These are phyloP conservation scores for Fonsecaea monophora DNA, from an alignment of 2,329 filamentous ascomycete species.

Conservation along the genomic window DNA sequence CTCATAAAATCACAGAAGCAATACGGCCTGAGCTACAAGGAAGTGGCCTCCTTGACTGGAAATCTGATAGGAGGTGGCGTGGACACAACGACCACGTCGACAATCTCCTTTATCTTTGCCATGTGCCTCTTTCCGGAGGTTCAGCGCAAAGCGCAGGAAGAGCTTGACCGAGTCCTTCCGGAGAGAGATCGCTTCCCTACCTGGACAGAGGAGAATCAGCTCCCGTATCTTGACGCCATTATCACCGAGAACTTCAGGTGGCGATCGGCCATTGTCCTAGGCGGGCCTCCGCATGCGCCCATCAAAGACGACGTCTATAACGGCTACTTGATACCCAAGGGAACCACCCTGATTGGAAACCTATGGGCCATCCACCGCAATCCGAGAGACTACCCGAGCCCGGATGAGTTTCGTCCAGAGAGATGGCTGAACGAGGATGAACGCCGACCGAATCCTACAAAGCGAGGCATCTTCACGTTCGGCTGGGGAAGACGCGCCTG, in stretches of 20 bases:
- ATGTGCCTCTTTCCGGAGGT: constrained; percentile 53
- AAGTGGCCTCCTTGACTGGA: constrained; percentile 56
- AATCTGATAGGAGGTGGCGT: constrained; percentile 48
- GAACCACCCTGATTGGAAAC: constrained; percentile 44
- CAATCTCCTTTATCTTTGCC: constrained; percentile 42
- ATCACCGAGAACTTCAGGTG: constrained; percentile 49
- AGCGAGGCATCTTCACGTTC: too few relatives aligned
- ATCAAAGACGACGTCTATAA: constrained; percentile 58
- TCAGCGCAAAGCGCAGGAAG: constrained; percentile 53
- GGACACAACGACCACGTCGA: constrained; percentile 43
- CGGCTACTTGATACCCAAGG: constrained; percentile 58
- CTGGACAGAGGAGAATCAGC: constrained; percentile 47
- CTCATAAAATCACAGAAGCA: constrained; percentile 58
- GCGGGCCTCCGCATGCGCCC: constrained; percentile 44
- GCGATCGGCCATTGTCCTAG: constrained; percentile 46
- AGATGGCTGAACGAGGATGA: too few relatives aligned
- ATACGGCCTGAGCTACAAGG: constrained; percentile 53
- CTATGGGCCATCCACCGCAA: constrained; percentile 42
- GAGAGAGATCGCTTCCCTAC: constrained; percentile 46
- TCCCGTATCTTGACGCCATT: constrained; percentile 49
- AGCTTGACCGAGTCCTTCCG: constrained; percentile 52
- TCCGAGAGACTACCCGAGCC: constrained; percentile 49
- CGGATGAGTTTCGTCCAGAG: constrained; percentile 50
- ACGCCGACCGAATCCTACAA: too few relatives aligned
- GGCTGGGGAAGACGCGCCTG: too few relatives aligned